Evolutionary conservation across 352 stramenopile species (phyloP).

Genomic region (Pythium phragmiticola): DNA sequence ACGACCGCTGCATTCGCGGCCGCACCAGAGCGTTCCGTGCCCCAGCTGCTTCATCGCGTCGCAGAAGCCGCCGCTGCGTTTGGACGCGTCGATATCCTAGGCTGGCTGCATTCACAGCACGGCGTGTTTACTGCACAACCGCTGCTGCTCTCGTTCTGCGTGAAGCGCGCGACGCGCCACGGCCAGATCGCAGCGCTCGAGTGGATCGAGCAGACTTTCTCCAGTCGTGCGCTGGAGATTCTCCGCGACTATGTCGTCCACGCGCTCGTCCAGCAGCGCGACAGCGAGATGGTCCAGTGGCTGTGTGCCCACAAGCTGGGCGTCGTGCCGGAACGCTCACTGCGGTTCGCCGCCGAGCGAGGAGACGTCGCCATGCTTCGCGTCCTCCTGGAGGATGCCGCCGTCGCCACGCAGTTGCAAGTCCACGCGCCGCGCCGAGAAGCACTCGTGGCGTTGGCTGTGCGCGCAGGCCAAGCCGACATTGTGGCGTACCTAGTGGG

Average conservation of each 20-base stretch:
- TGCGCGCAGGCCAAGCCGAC: background rate
- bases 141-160: constrained; percentile 1
- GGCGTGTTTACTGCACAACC: background rate
- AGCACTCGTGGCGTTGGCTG: constrained; percentile 3
- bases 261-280: background rate
- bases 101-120: constrained; percentile 2
- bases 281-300: constrained; percentile 6
- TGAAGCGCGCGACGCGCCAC: constrained; percentile 4
- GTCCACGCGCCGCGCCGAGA: background rate
- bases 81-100: constrained; percentile 17
- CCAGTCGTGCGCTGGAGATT: background rate
- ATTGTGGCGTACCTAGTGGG: constrained; percentile 4
- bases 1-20: background rate
- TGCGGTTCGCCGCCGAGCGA: constrained; percentile 2
- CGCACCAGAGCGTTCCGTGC: background rate
- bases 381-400: constrained; percentile 6
- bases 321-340: background rate
- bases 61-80: constrained; percentile 12
- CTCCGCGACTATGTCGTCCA: constrained; percentile 9
- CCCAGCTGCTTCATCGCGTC: constrained; percentile 12
- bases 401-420: background rate
- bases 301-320: constrained; percentile 1
- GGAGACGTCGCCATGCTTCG: constrained; percentile 12
- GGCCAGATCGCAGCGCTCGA: constrained; percentile 2
- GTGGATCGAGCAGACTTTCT: constrained; percentile 1